Base-by-base conservation (phyloP, 1,139 yeast genomes). In the Petasospora fabianii region DNA sequence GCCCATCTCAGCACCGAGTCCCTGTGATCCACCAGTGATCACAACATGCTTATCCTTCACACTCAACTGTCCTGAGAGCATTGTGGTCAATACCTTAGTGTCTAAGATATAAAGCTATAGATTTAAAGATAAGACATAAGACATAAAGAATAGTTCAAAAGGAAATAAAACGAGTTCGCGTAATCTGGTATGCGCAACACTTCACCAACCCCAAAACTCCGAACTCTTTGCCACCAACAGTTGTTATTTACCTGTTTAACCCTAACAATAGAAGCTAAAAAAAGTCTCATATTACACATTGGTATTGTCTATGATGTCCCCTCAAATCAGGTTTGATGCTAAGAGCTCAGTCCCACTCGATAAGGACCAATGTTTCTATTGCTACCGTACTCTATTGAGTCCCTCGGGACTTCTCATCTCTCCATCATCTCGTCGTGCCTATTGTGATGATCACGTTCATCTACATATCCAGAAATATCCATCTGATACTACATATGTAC, bases 21-120 rank as follows among this genome's bases (percentile, higher is more conserved):
- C 99, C 55, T 92, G 98, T 0, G 97, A 88, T 0, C 92, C 98
- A 2, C 99, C 99, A 0, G 96, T 76, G 15, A 94, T 72, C n/a
- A 92, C 71, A 2, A 85, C 90, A 2, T 76, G 59, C 60, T 81
- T 80, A 18, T 75, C 77, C 56, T 49, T 53, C 7, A 66, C 61
- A 6, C 45, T 39, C 40, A 53, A 51, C 43, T 56, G 46, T 3
- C 51, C 51, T 5, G 34, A 18, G 17, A 29, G 39, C 27, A 41
- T 27, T 36, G 35, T 37, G n/a, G n/a, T n/a, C n/a, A n/a, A n/a
- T n/a, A n/a, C n/a, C n/a, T n/a, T n/a, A n/a, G n/a, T n/a, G n/a
- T n/a, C 14, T 18, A 26, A 12, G 16, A 29, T 20, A 3, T n/a
- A n/a, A n/a, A n/a, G n/a, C n/a, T n/a, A n/a, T n/a, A n/a, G n/a